Evolutionary conservation across 192 early-diverging fungal species (phyloP).

Genomic region (Diversispora eburnea): DNA sequence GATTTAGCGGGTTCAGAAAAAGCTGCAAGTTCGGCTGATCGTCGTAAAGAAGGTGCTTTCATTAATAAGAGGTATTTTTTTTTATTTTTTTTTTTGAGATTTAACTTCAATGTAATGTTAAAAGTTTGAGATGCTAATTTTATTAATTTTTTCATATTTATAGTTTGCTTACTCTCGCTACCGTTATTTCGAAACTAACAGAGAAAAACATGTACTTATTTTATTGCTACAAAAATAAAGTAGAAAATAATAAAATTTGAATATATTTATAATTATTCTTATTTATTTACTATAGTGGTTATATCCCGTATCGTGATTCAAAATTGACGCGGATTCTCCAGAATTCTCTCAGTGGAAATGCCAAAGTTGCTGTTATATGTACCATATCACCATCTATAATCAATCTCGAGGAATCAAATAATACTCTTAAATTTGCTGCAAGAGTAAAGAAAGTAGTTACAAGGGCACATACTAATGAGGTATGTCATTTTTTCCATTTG

Average conservation of each 20-base stretch:
- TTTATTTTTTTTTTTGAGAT: background rate
- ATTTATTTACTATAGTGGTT: constrained; percentile 40
- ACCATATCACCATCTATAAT: constrained; percentile 78
- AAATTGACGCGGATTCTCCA: constrained; percentile 94
- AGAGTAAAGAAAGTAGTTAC: constrained; percentile 86
- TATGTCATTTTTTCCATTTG: constrained; percentile 17
- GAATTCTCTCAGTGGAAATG: constrained; percentile 86
- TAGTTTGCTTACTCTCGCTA: constrained; percentile 77
- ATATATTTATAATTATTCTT: too few species aligned
- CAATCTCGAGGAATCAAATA: constrained; percentile 82
- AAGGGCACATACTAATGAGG: constrained; percentile 77
- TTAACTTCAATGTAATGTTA: background rate
- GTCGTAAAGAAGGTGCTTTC: constrained; percentile 94
- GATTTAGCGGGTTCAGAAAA: constrained; percentile 97
- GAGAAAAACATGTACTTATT: constrained; percentile 52
- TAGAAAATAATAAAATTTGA: too few species aligned
- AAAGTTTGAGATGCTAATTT: background rate
- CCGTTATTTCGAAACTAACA: constrained; percentile 88
- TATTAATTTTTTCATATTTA: background rate
- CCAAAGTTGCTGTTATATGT: constrained; percentile 86
- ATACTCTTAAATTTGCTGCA: constrained; percentile 93
- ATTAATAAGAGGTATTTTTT: constrained; percentile 73
- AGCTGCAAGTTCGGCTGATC: constrained; percentile 74
- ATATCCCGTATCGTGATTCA: constrained; percentile 97
- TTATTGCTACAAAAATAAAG: too few species aligned